A percentile compares a stretch with the other conserved stretches of the same genome.
Evolutionary conservation across 805 yeast species (phyloP).

Genomic region (Kodamaea kakaduensis): DNA sequence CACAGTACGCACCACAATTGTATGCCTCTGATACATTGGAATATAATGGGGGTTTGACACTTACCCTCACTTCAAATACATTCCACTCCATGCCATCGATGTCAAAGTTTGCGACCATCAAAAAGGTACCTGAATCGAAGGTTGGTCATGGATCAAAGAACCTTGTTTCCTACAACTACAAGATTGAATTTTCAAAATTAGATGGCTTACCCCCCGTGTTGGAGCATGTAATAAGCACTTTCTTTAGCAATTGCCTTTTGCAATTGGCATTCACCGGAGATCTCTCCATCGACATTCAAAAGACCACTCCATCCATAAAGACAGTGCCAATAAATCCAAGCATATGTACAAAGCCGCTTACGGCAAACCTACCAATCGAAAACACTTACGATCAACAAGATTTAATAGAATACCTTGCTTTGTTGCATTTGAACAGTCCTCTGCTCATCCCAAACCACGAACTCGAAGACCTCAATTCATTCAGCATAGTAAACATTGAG

Average conservation of each 20-base stretch:
- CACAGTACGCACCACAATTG: not conserved
- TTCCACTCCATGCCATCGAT: conserved; percentile 11
- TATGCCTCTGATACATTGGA: conserved; percentile 3
- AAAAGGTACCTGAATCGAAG: conserved; percentile 14
- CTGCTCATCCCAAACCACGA: conserved; percentile 12
- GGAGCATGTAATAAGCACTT: conserved; percentile 4
- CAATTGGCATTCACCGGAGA: not conserved
- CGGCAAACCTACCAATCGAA: not conserved
- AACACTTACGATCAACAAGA: conserved; percentile 11
- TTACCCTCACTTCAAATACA: conserved; percentile 7
- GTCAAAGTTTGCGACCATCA: conserved; percentile 9
- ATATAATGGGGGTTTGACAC: conserved; percentile 4
- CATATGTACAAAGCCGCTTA: not conserved
- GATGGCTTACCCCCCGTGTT: conserved; percentile 5
- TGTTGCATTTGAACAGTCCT: conserved; percentile 16
- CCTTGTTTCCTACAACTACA: conserved; percentile 12
- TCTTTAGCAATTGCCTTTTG: not conserved
- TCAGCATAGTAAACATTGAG: not conserved
- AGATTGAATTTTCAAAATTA: conserved; percentile 8
- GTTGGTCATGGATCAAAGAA: conserved; percentile 19
- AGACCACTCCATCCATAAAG: not conserved
- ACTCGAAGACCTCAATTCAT: conserved; percentile 8
- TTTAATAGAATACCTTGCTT: conserved; percentile 17
- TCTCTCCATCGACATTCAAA: not conserved
- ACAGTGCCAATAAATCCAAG: not conserved